phyloP scores from a whole-genome alignment of 2,329 filamentous ascomycete genomes.

The Stromatinia cepivora region DNA sequence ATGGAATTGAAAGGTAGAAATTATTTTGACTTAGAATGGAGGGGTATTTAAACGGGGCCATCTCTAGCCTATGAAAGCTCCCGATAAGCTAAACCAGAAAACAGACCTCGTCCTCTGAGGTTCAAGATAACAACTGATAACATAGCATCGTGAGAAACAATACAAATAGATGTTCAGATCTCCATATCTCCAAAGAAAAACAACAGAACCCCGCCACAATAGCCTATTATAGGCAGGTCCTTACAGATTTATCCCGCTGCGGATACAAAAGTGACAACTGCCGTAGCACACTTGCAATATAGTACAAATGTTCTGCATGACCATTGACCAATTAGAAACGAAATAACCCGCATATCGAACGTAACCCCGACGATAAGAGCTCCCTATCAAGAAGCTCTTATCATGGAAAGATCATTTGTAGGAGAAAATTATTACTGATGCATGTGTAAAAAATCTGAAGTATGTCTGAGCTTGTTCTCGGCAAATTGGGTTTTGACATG shows the following conservation, averaged over 20 bases:
- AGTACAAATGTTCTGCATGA: background rate
- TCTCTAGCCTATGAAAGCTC: background rate
- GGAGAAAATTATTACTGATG: background rate
- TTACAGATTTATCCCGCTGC: background rate
- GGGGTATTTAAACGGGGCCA: background rate
- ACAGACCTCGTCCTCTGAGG: background rate
- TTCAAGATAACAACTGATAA: constrained; percentile 3
- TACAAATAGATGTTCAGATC: background rate
- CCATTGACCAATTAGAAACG: background rate
- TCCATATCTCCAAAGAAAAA: background rate
- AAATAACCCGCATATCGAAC: background rate
- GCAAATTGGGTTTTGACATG: background rate
- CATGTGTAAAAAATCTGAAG: background rate
- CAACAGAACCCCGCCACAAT: background rate
- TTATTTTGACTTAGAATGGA: background rate
- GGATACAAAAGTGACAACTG: background rate
- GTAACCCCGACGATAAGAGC: constrained; percentile 12
- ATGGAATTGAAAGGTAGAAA: background rate
- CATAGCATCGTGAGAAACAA: no score
- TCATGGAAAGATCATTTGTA: background rate
- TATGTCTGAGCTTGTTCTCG: background rate
- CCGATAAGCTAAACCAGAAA: background rate
- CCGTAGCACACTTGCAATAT: background rate
- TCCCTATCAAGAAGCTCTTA: background rate
- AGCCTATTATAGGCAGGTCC: constrained; percentile 5